A percentile compares a stretch with the other conserved stretches of the same genome.
phyloP scores from a whole-genome alignment of 2,329 filamentous ascomycete species.

The Coniochaeta sp. region DNA sequence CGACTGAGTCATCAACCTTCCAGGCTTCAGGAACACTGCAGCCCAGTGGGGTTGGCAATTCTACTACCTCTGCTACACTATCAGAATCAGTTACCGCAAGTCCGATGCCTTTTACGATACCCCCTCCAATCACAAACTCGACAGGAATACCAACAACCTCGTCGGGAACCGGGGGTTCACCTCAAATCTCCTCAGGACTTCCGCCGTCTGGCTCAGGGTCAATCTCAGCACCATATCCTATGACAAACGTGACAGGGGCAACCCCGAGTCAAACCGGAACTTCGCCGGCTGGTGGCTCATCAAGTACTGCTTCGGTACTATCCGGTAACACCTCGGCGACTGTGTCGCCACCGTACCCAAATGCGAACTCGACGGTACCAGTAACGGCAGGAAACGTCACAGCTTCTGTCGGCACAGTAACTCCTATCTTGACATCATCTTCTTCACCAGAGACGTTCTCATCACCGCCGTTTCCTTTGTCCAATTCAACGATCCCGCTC shows the following conservation, averaged over 20 bases:
- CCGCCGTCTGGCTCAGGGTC: neutral
- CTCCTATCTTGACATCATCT: neutral
- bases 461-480: conserved; percentile 6
- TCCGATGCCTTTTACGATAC: neutral
- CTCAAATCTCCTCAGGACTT: neutral
- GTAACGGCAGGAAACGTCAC: neutral
- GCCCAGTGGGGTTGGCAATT: neutral
- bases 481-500: conserved; percentile 3
- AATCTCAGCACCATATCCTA: neutral
- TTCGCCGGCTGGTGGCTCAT: neutral
- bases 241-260: neutral
- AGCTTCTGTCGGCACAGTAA: neutral
- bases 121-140: neutral
- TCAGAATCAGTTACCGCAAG: neutral
- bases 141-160: neutral
- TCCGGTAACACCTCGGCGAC: neutral
- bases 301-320: neutral
- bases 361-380: neutral
- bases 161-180: neutral
- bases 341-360: neutral
- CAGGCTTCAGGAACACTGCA: neutral
- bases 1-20: neutral
- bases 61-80: neutral
- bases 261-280: conserved; percentile 2
- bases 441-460: neutral